Evolutionary conservation across 148 eudicot species (phyloP).

Genomic region (Spergularia marina): DNA sequence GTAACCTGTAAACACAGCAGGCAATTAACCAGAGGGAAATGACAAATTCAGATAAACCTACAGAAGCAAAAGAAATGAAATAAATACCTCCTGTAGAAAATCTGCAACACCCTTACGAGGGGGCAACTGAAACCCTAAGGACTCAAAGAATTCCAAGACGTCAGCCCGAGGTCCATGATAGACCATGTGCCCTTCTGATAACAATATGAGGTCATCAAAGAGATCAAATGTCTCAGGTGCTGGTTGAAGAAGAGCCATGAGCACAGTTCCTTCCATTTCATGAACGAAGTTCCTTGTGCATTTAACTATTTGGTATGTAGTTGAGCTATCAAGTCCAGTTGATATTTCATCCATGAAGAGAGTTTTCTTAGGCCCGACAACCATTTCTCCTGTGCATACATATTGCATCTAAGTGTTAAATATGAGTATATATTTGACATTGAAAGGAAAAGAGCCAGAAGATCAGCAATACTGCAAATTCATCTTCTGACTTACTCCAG

Average conservation of each 20-base stretch:
- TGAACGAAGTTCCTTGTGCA: conserved; percentile 69
- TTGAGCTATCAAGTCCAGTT: conserved; percentile 86
- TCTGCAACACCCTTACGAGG: conserved; percentile 86
- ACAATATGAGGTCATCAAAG: conserved; percentile 70
- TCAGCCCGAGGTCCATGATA: conserved; percentile 75
- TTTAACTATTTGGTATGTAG: conserved; percentile 80
- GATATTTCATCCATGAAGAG: conserved; percentile 93
- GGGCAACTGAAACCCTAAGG: conserved; percentile 65
- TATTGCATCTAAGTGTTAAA: conserved; percentile 6
- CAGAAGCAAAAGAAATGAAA: neutral
- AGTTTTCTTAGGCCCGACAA: conserved; percentile 86
- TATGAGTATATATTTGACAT: neutral
- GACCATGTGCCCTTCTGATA: conserved; percentile 66
- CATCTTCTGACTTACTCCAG: neutral
- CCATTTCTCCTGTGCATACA: conserved; percentile 76
- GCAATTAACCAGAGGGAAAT: neutral
- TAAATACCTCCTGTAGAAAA: conserved; percentile 85
- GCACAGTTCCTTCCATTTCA: conserved; percentile 74
- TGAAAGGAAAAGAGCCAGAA: neutral
- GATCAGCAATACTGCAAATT: neutral
- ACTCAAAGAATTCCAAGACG: conserved; percentile 70
- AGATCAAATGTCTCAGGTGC: conserved; percentile 90
- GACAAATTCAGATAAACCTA: neutral
- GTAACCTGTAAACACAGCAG: conserved; percentile 54
- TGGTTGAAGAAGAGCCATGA: conserved; percentile 95